Evolutionary conservation across 2,329 filamentous ascomycete species (phyloP).

Genomic region (Dactylellina cionopaga): DNA sequence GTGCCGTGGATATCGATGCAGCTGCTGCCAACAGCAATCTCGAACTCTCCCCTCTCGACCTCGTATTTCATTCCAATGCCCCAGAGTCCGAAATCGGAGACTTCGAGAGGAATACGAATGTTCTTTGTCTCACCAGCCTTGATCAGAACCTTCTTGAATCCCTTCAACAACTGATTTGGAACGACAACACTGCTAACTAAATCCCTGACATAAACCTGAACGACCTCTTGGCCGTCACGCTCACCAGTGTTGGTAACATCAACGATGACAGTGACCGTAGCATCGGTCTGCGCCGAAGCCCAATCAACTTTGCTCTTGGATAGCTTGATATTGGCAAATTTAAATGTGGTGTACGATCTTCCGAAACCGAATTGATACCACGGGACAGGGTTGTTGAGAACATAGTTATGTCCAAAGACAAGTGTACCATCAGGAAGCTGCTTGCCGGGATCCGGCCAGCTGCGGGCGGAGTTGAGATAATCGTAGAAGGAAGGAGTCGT

Average conservation of each 20-base stretch:
- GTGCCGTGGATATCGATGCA: constrained; percentile 37
- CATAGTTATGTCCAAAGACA: constrained; percentile 73
- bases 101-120: constrained; percentile 65
- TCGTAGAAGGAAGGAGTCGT: constrained; percentile 77
- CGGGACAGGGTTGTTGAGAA: constrained; percentile 69
- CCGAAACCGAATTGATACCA: constrained; percentile 76
- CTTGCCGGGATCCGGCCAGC: constrained; percentile 65
- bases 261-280: constrained; percentile 68
- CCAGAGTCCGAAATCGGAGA: constrained; percentile 68
- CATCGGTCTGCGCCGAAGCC: constrained; percentile 60
- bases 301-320: constrained; percentile 60
- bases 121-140: constrained; percentile 70
- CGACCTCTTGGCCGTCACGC: constrained; percentile 72
- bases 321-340: constrained; percentile 67
- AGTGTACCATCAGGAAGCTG: constrained; percentile 70
- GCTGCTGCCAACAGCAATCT: constrained; percentile 69
- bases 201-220: constrained; percentile 75
- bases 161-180: constrained; percentile 72
- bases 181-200: constrained; percentile 71
- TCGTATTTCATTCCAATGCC: constrained; percentile 74
- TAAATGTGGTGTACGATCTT: constrained; percentile 72
- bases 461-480: constrained; percentile 73
- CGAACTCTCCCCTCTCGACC: constrained; percentile 76
- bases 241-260: constrained; percentile 70
- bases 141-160: constrained; percentile 73